Conservation (phyloP, 805 yeast species). For the Clavispora phyllophila region DNA sequence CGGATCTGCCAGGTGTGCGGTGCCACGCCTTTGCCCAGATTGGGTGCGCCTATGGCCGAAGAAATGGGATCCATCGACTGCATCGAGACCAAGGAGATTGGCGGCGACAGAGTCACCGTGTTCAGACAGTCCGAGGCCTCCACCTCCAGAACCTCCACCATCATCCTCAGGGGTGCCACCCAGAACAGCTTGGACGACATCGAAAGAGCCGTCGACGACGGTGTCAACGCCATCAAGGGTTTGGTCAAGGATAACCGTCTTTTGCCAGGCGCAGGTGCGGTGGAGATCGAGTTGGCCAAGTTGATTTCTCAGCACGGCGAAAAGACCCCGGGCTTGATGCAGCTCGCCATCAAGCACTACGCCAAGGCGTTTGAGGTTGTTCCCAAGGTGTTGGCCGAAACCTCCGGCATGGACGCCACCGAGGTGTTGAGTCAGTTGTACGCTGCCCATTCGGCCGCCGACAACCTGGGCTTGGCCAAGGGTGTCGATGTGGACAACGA, state of each 20-base stretch:
- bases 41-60: constrained; percentile 93
- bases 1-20: constrained; percentile 95
- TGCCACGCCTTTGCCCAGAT: constrained; percentile 89
- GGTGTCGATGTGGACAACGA: constrained; percentile 74
- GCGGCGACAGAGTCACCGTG: constrained; percentile 94
- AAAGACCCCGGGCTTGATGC: constrained; percentile 86
- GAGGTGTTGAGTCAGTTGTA: constrained; percentile 86
- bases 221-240: constrained; percentile 88
- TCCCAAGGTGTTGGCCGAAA: constrained; percentile 89
- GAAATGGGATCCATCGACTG: constrained; percentile 86
- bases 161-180: constrained; percentile 93
- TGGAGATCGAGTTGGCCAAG: constrained; percentile 82
- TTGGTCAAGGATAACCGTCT: constrained; percentile 73
- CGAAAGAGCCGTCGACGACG: constrained; percentile 96
- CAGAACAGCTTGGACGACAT: constrained; percentile 89
- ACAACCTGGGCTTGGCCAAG: constrained; percentile 46
- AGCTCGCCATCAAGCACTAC: constrained; percentile 88
- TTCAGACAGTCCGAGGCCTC: constrained; percentile 73
- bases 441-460: constrained; percentile 69
- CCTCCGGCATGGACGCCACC: constrained; percentile 86
- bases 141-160: constrained; percentile 75
- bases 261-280: constrained; percentile 95
- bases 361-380: constrained; percentile 93
- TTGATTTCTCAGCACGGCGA: constrained; percentile 83
- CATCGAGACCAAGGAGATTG: constrained; percentile 89